Evolutionary conservation across 179 eudicot genomes (phyloP).

Genomic region (Nepenthes alata): DNA sequence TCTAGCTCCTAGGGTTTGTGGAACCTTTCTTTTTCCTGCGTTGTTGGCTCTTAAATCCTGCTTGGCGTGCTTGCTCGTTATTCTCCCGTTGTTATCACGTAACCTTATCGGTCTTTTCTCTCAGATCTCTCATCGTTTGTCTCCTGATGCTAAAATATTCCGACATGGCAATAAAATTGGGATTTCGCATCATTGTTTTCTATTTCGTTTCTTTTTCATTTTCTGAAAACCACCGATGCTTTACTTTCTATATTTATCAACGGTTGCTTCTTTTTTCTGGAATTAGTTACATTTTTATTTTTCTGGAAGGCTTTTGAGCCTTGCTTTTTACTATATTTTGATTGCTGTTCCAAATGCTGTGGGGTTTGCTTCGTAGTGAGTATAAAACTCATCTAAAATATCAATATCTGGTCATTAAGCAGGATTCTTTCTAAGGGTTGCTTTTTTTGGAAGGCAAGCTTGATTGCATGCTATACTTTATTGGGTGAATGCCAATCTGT

Average conservation of each 20-base stretch:
- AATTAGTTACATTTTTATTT: too few species aligned
- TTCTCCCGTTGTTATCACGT: neutral
- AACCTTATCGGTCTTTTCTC: neutral
- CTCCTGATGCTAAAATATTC: neutral
- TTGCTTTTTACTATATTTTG: slow-evolving; percentile 5
- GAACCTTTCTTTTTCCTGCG: neutral
- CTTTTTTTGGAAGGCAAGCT: too few species aligned
- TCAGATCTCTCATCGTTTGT: neutral
- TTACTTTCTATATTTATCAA: neutral
- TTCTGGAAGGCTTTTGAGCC: too few species aligned
- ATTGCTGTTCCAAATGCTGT: neutral
- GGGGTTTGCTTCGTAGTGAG: slow-evolving; percentile 1
- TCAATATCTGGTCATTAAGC: too few species aligned
- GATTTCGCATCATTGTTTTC: too few species aligned
- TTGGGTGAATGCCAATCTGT: too few species aligned
- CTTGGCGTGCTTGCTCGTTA: neutral
- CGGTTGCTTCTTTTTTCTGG: neutral
- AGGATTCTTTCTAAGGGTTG: too few species aligned
- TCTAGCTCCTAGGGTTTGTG: neutral
- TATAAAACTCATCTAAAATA: neutral
- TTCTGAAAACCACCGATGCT: neutral
- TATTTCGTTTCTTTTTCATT: neutral
- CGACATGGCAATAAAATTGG: too few species aligned
- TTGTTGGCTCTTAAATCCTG: neutral
- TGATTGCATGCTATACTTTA: neutral